phyloP scores from a whole-genome alignment of 495 filamentous ascomycete genomes.

The Podospora pseudopauciseta region DNA sequence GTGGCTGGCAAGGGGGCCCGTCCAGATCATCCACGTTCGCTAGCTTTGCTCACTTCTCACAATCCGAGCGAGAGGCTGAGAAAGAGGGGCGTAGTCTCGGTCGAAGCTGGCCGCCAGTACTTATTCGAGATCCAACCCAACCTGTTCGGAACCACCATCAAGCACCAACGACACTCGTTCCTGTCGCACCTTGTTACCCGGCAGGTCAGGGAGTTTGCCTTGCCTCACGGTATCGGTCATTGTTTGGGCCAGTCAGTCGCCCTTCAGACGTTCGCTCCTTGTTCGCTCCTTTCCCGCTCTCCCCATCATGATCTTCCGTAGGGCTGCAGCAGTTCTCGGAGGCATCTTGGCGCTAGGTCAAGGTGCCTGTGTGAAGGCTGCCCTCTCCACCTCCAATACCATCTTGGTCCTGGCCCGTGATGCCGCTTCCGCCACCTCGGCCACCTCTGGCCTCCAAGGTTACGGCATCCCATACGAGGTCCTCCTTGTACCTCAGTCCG shows the following conservation, averaged over 20 bases:
- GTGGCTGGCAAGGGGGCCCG: background rate
- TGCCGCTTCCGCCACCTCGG: constrained; percentile 41
- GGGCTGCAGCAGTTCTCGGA: background rate
- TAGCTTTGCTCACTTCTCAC: background rate
- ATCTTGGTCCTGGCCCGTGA: constrained; percentile 59
- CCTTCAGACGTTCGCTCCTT: background rate
- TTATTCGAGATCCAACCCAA: background rate
- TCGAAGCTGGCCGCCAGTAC: background rate
- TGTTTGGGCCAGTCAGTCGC: background rate
- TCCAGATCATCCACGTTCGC: background rate
- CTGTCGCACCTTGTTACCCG: background rate
- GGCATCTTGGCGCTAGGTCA: constrained; percentile 9
- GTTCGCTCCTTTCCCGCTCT: background rate
- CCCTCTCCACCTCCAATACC: constrained; percentile 36
- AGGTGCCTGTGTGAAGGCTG: constrained; percentile 11
- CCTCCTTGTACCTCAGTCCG: constrained; percentile 51
- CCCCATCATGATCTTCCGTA: constrained; percentile 13
- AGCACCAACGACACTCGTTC: background rate
- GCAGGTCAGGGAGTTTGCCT: background rate
- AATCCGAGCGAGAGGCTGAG: background rate
- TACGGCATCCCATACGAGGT: constrained; percentile 60
- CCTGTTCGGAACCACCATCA: background rate
- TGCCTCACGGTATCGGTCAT: background rate
- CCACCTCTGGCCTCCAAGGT: constrained; percentile 54
- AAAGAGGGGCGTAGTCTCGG: background rate